Base-by-base conservation (phyloP, 257 asterid species). In the Lantana camara region DNA sequence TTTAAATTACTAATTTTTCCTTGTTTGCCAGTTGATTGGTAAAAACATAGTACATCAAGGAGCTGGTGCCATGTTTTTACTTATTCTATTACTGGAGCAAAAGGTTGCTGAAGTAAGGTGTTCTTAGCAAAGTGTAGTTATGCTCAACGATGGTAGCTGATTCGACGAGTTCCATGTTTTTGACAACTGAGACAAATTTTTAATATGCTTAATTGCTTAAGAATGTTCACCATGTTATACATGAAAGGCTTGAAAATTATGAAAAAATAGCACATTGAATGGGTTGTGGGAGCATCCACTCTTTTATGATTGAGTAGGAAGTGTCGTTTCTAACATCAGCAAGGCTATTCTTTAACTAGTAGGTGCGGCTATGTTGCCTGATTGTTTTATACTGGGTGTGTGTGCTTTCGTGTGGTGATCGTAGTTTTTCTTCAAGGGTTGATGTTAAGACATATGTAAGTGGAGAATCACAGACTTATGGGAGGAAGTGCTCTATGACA, bases 71-170 rank as follows among this genome's bases (percentile, higher is more conserved):
- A 5, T 66, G 38, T 42, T 23, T 34, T 14, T 63, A 41, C 37
- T 20, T 32, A 61, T 56, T 55, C 34, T 57, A 21, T 55, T 8
- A 48, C 24, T 15, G 64, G 32, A 58, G 62, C 37, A 46, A 54
- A 64, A 61, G 23, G 30, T n/a, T 44, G 46, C 35, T 58, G 52
- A 59, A 44, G 30, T 59, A 29, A 14, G 22, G 32, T 27, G 32
- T 27, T 27, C 32, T 45, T 67, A 40, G 11, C 21, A 54, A 10
- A 38, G 64, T 54, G 49, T 50, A 62, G 10, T 20, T 1, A 4
- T 66, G 32, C 69, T 19, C 20, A n/a, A 34, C 63, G 7, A 56
- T 19, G 37, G 27, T 29, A 24, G 54, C 46, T 50, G 57, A 2
- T 24, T 29, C 8, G 35, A 15, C 30, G 15, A 16, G 3, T 47